These are phyloP conservation scores for Ustilago trichophora DNA, from an alignment of 1,284 basidiomycete genomes.

Conservation along the genomic window DNA sequence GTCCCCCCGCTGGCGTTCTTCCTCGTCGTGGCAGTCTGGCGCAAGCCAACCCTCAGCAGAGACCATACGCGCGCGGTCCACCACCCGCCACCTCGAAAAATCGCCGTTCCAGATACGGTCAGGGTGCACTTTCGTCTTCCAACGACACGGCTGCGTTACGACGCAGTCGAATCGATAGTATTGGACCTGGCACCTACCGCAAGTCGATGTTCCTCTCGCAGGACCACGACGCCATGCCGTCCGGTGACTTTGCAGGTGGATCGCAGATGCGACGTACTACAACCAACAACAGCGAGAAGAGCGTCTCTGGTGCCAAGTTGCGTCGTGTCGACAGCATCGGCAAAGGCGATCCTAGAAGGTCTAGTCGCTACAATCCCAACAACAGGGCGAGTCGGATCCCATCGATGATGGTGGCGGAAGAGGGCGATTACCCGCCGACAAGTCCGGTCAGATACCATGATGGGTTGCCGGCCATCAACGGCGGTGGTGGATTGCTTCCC, in stretches of 20 bases:
- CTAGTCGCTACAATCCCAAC: slow-evolving; percentile 21
- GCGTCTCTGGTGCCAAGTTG: slow-evolving; percentile 1
- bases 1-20: slow-evolving; percentile 8
- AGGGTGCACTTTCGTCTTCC: slow-evolving; percentile 1
- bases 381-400: slow-evolving; percentile 9
- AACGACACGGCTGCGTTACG: slow-evolving; percentile 10
- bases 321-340: slow-evolving; percentile 48
- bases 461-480: slow-evolving; percentile 14
- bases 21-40: slow-evolving; percentile 22
- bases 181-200: slow-evolving; percentile 51
- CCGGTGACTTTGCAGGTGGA: slow-evolving; percentile 8
- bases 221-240: slow-evolving; percentile 11
- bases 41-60: slow-evolving; percentile 17
- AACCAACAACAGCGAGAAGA: slow-evolving; percentile 11
- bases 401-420: slow-evolving; percentile 11
- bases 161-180: slow-evolving; percentile 48
- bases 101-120: slow-evolving; percentile 31
- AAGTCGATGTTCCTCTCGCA: slow-evolving; percentile 47
- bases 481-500: slow-evolving; percentile 12
- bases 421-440: neutral
- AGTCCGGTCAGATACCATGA: slow-evolving; percentile 5
- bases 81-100: slow-evolving; percentile 40
- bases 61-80: slow-evolving; percentile 24
- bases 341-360: slow-evolving; percentile 37
- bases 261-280: slow-evolving; percentile 15